These are phyloP conservation scores for Daedalea quercina DNA, from an alignment of 768 basidiomycete species.

Conservation along the genomic window DNA sequence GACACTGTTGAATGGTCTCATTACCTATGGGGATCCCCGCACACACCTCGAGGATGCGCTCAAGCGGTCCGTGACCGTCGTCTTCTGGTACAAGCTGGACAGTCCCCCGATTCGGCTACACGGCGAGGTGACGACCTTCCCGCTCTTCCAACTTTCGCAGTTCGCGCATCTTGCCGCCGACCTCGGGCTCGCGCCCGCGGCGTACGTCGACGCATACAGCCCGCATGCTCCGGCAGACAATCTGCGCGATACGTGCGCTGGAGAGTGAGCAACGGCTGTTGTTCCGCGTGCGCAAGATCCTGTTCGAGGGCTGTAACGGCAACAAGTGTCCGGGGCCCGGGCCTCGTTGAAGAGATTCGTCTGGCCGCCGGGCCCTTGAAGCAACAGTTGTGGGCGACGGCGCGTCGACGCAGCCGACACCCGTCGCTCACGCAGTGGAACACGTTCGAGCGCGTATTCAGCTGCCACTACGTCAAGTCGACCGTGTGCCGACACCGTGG, in stretches of 20 bases:
- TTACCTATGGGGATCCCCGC: slow-evolving; percentile 4
- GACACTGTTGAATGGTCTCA: neutral
- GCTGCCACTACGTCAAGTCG: slow-evolving; percentile 65
- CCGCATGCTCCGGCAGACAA: slow-evolving; percentile 48
- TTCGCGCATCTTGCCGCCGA: slow-evolving; percentile 46
- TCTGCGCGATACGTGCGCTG: slow-evolving; percentile 52
- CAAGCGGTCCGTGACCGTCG: slow-evolving; percentile 52
- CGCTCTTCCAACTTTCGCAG: slow-evolving; percentile 53
- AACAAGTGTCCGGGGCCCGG: slow-evolving; percentile 49
- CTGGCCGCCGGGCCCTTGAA: too few species aligned
- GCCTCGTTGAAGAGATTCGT: slow-evolving; percentile 49
- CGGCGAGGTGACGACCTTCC: slow-evolving; percentile 55
- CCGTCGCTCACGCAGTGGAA: slow-evolving; percentile 52
- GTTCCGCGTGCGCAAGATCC: slow-evolving; percentile 52
- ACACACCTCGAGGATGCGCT: slow-evolving; percentile 27
- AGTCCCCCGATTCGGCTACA: slow-evolving; percentile 52
- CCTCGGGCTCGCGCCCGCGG: slow-evolving; percentile 42
- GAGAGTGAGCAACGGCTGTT: slow-evolving; percentile 54
- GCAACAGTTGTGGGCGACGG: too few species aligned
- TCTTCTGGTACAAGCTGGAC: slow-evolving; percentile 64
- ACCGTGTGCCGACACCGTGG: slow-evolving; percentile 69
- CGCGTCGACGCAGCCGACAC: too few species aligned
- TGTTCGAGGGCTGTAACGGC: slow-evolving; percentile 51
- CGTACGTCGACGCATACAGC: slow-evolving; percentile 59
- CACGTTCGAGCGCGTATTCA: slow-evolving; percentile 67